Evolutionary conservation across 2,329 filamentous ascomycete species (phyloP).

Genomic region (Cordyceps farinosa): DNA sequence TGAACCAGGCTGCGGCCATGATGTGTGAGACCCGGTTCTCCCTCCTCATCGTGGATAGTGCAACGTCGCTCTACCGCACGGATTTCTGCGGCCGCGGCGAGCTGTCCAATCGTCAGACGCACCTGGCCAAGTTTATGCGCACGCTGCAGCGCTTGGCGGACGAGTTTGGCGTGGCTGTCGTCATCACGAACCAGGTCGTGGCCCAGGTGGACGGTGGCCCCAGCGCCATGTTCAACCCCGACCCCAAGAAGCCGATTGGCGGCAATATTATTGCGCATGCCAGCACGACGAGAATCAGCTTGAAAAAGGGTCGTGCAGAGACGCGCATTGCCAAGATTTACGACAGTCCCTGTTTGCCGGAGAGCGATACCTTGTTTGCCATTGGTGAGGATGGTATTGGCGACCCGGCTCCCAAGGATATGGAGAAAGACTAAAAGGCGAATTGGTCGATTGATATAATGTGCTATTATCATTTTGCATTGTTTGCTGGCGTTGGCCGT

Average conservation of each 20-base stretch:
- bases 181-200: constrained; percentile 98
- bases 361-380: constrained; percentile 94
- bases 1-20: constrained; percentile 95
- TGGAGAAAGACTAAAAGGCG: constrained; percentile 68
- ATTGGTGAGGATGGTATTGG: constrained; percentile 97
- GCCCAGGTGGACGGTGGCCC: constrained; percentile 96
- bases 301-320: constrained; percentile 94
- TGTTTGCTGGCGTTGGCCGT: constrained; percentile 31
- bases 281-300: constrained; percentile 86
- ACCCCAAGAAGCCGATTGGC: constrained; percentile 98
- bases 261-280: constrained; percentile 99
- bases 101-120: constrained; percentile 86
- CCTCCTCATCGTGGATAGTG: constrained; percentile 90
- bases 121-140: constrained; percentile 85
- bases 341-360: constrained; percentile 93
- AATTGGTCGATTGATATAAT: constrained; percentile 20
- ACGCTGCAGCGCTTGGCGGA: constrained; percentile 74
- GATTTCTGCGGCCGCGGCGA: constrained; percentile 97
- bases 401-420: constrained; percentile 90
- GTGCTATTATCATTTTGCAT: constrained; percentile 26
- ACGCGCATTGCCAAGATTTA: constrained; percentile 99
- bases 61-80: constrained; percentile 90
- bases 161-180: constrained; percentile 92
- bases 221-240: constrained; percentile 97
- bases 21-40: constrained; percentile 99